Evolutionary conservation across 352 stramenopile species (phyloP), one percentile per base, ranked within the genome.

Genomic region (Albugo candida): DNA sequence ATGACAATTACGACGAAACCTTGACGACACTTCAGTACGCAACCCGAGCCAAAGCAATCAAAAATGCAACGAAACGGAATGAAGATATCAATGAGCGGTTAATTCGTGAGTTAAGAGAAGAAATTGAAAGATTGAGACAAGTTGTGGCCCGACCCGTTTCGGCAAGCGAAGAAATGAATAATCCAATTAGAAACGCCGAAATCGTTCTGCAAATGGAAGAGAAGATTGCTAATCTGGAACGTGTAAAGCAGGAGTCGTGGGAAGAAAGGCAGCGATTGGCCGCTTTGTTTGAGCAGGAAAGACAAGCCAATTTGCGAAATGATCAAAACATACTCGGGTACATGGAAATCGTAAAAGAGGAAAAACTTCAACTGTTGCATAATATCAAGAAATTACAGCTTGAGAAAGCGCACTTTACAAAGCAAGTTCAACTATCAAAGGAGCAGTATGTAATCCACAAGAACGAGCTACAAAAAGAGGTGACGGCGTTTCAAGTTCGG

Each of bases 21-120:
- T 54, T 96, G 20, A 83, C 82, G 42, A 97, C 92, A 6, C 66
- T 97, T 6, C 64, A 95, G 40, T 98, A 97, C 60, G 91, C 82
- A 4, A 86, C 85, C 46, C 79, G 89, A 10, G 89, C 87, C 31
- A 96, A 95, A 60, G 71, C 64, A 5, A 95, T 96, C 53, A 87
- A 93, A 60, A 94, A 95, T 41, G 70, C 61, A 27, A 75, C 80
- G 4, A 66, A 71, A 45, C 79, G 74, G 47, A 96, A 96, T 59
- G 79, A 95, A 55, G 83, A 95, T 47, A 70, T 93, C 24, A 94
- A 92, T 51, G 81, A 95, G 58, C 74, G 78, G 41, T 84, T 94
- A 36, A 95, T 96, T 27, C 68, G 79, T 16, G 81, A 95, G 45
- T 57, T 96, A 8, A 78, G 85, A 17, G 78, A 94, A 47, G 86